phyloP scores from a whole-genome alignment of 2,329 filamentous ascomycete species.

The Ambrosiella beaveri region DNA sequence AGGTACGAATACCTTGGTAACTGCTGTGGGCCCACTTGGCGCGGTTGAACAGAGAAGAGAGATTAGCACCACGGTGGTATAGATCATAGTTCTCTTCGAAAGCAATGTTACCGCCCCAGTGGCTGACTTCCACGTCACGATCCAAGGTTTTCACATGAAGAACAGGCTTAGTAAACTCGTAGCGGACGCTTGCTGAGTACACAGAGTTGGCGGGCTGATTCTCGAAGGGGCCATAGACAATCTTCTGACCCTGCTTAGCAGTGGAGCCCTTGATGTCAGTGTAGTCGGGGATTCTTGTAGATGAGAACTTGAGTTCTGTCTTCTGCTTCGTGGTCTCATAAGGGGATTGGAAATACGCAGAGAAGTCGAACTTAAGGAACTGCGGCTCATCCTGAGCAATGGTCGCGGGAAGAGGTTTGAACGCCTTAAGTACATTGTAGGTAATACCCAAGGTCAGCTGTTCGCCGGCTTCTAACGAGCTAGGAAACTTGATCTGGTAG shows the following conservation, averaged over 20 bases:
- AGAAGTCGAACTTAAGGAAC: conserved; percentile 73
- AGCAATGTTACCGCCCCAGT: conserved; percentile 94
- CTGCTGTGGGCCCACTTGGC: conserved; percentile 56
- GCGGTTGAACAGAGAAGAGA: conserved; percentile 55
- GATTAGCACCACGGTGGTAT: conserved; percentile 67
- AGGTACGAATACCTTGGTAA: conserved; percentile 61
- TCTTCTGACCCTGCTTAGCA: conserved; percentile 66
- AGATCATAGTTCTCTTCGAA: conserved; percentile 89
- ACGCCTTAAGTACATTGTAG: conserved; percentile 64
- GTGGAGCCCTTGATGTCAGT: conserved; percentile 58
- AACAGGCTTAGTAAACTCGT: conserved; percentile 89
- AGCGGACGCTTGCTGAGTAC: conserved; percentile 62
- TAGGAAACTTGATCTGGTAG: conserved; percentile 65
- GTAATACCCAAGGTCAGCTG: conserved; percentile 79
- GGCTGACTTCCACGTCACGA: conserved; percentile 84
- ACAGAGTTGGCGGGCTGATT: conserved; percentile 62
- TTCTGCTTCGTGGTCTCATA: conserved; percentile 87
- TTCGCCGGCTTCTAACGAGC: conserved; percentile 54
- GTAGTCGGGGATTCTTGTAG: conserved; percentile 64
- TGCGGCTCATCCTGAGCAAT: conserved; percentile 78
- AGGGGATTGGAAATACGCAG: conserved; percentile 64
- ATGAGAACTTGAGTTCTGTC: conserved; percentile 85
- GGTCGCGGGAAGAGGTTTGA: conserved; percentile 60
- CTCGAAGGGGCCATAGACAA: conserved; percentile 80
- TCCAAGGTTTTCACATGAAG: conserved; percentile 64